phyloP scores from a whole-genome alignment of 2,329 filamentous ascomycete genomes.

The Neofusicoccum ribis region DNA sequence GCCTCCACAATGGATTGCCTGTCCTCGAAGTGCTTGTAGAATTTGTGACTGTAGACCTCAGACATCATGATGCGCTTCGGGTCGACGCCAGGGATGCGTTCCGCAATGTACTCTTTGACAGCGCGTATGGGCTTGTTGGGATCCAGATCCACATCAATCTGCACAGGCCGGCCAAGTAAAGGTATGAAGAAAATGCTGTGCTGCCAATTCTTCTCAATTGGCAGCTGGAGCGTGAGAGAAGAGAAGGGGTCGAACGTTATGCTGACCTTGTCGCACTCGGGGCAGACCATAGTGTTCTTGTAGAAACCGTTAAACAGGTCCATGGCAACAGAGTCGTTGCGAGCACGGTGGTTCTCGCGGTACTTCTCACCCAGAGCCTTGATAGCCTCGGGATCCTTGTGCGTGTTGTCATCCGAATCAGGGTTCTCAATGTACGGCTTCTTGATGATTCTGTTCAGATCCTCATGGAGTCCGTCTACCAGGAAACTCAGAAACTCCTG shows the following conservation, averaged over 20 bases:
- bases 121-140: conserved; percentile 69
- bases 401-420: conserved; percentile 95
- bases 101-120: conserved; percentile 64
- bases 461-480: conserved; percentile 91
- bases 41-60: conserved; percentile 79
- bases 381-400: conserved; percentile 77
- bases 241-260: conserved; percentile 99
- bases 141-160: conserved; percentile 76
- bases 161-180: conserved; percentile 67
- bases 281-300: conserved; percentile 94
- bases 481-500: conserved; percentile 96
- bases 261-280: conserved; percentile 88
- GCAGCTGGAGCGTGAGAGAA: conserved; percentile 86
- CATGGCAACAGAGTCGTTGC: conserved; percentile 92
- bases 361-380: conserved; percentile 82
- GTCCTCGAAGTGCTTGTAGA: conserved; percentile 86
- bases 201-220: conserved; percentile 79
- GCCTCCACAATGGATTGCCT: conserved; percentile 64
- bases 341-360: conserved; percentile 86
- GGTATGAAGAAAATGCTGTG: conserved; percentile 77
- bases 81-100: conserved; percentile 53
- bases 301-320: conserved; percentile 98
- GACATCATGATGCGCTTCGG: conserved; percentile 70
- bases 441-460: conserved; percentile 88
- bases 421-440: conserved; percentile 98